Percentiles rank a stretch among this genome's conserved stretches.
Evolutionary conservation across 176 grass and related monocot species (phyloP).

Genomic region (Tillandsia leiboldiana): DNA sequence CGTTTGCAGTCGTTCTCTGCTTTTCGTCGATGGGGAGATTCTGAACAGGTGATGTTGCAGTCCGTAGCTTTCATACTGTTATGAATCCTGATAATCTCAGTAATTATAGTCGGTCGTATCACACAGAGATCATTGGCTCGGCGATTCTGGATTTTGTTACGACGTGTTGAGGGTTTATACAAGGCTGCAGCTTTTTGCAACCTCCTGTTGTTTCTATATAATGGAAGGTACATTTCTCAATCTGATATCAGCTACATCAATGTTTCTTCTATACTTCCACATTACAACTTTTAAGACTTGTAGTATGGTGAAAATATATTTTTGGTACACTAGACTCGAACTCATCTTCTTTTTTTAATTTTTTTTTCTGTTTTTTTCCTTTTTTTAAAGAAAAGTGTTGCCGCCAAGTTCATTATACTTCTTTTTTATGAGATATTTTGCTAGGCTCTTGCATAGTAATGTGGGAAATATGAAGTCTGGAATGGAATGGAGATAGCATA

Average conservation of each 20-base stretch:
- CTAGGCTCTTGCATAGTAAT: too few relatives aligned
- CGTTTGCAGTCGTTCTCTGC: conserved; percentile 86
- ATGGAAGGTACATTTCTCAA: conserved; percentile 57
- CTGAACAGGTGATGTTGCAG: conserved; percentile 54
- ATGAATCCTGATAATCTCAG: not conserved
- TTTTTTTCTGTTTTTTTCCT: too few relatives aligned
- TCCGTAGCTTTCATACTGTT: conserved; percentile 19
- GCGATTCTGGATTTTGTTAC: conserved; percentile 55
- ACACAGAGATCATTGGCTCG: conserved; percentile 66
- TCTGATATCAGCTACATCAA: conserved; percentile 7
- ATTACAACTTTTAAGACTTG: not conserved
- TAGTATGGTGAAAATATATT: too few relatives aligned
- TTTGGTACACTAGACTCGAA: too few relatives aligned
- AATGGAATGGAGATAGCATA: too few relatives aligned
- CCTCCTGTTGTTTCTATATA: conserved; percentile 82
- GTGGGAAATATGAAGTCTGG: too few relatives aligned
- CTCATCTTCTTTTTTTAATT: too few relatives aligned
- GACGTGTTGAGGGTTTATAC: conserved; percentile 78
- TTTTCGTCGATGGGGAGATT: conserved; percentile 92
- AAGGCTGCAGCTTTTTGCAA: conserved; percentile 62
- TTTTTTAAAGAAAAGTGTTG: too few relatives aligned
- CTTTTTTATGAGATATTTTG: too few relatives aligned
- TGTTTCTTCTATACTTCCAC: not conserved
- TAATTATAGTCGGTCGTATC: conserved; percentile 15
- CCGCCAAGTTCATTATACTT: too few relatives aligned